Evolutionary conservation across 2,329 filamentous ascomycete species (phyloP).

Genomic region (Claviceps sp.): DNA sequence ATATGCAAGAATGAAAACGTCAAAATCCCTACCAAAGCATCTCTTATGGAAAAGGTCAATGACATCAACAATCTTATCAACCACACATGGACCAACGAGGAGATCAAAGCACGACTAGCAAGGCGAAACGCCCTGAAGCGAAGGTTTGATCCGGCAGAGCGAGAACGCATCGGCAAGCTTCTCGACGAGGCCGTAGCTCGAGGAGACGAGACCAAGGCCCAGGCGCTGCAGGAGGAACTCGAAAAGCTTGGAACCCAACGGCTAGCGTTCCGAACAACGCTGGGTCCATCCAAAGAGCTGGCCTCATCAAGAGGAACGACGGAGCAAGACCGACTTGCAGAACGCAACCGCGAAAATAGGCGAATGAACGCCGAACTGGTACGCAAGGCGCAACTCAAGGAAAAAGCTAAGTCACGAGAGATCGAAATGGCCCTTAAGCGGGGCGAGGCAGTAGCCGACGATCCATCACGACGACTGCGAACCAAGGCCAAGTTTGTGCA

Average conservation of each 20-base stretch:
- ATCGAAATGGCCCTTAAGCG: constrained; percentile 47
- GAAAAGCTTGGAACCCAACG: constrained; percentile 54
- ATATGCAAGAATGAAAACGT: constrained; percentile 60
- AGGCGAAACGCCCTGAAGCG: constrained; percentile 55
- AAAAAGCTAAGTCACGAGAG: constrained; percentile 51
- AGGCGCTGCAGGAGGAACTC: constrained; percentile 44
- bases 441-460: constrained; percentile 47
- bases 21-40: constrained; percentile 58
- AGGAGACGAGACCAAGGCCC: constrained; percentile 45
- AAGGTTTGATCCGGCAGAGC: constrained; percentile 53
- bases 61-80: constrained; percentile 71
- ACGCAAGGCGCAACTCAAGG: constrained; percentile 78
- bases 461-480: constrained; percentile 47
- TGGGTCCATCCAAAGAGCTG: constrained; percentile 41
- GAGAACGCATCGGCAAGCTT: constrained; percentile 50
- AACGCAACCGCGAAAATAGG: constrained; percentile 75
- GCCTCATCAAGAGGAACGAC: constrained; percentile 33
- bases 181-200: constrained; percentile 52
- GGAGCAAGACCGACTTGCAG: constrained; percentile 71
- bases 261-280: constrained; percentile 57
- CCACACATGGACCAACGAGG: constrained; percentile 69
- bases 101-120: constrained; percentile 67
- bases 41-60: constrained; percentile 57
- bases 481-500: constrained; percentile 57
- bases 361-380: constrained; percentile 76